Evolutionary conservation across 1,139 yeast species (phyloP).

Genomic region (Wickerhamomyces sp.): DNA sequence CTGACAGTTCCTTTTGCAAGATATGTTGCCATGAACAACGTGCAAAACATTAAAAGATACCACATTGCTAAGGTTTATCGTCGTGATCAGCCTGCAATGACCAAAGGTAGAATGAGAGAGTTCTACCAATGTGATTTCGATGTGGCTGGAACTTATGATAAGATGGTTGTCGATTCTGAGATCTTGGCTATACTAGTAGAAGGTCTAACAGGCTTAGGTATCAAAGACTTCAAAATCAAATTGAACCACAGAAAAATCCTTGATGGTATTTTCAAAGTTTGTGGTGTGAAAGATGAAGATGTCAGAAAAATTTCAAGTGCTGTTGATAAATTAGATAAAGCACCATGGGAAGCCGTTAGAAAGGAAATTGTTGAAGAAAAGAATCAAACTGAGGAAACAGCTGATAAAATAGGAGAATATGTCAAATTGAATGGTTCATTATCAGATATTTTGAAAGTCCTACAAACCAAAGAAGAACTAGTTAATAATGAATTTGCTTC

Average conservation of each 20-base stretch:
- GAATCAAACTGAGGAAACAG: conserved; percentile 84
- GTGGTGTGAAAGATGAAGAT: conserved; percentile 93
- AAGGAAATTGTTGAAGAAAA: conserved; percentile 90
- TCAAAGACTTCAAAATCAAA: conserved; percentile 83
- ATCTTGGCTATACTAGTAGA: conserved; percentile 75
- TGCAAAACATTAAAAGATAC: conserved; percentile 84
- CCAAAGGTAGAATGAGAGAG: conserved; percentile 99
- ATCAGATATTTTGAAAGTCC: conserved; percentile 55
- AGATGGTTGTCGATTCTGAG: conserved; percentile 97
- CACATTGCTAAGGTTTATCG: conserved; percentile 98
- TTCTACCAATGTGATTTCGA: conserved; percentile 98
- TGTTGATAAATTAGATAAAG: conserved; percentile 91
- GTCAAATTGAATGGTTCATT: conserved; percentile 81
- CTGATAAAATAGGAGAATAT: conserved; percentile 86
- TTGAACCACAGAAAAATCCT: conserved; percentile 91
- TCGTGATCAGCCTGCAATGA: conserved; percentile 99
- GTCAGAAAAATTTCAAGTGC: conserved; percentile 92
- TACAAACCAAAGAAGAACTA: conserved; percentile 55
- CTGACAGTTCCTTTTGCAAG: conserved; percentile 97
- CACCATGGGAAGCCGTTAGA: conserved; percentile 92
- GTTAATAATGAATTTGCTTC: conserved; percentile 65
- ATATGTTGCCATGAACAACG: conserved; percentile 90
- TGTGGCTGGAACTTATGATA: conserved; percentile 85
- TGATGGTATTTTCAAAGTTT: conserved; percentile 91
- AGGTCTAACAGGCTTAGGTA: conserved; percentile 80